Evolutionary conservation across 768 basidiomycete genomes (phyloP).

Genomic region (Hericium rajendrae): DNA sequence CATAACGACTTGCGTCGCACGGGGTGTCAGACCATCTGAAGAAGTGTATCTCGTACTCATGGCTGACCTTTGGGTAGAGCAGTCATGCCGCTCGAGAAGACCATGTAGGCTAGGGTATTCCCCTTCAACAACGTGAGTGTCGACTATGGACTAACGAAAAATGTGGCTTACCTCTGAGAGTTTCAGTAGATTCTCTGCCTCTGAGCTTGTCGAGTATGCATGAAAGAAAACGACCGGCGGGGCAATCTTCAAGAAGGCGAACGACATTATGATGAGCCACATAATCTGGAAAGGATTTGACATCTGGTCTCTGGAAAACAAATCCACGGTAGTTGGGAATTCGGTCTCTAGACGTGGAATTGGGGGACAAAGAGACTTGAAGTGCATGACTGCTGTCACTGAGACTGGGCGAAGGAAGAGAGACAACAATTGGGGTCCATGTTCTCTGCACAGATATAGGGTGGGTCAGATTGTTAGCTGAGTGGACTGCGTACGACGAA

Average conservation of each 20-base stretch:
- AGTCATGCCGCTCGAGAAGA: constrained; percentile 73
- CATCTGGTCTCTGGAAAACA: background rate
- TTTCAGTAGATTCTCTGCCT: constrained; percentile 37
- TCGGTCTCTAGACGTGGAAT: background rate
- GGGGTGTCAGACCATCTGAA: background rate
- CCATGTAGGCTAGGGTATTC: constrained; percentile 58
- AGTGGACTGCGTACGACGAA: no score
- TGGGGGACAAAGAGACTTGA: background rate
- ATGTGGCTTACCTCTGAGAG: constrained; percentile 39
- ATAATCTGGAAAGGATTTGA: constrained; percentile 39
- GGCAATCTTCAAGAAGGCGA: constrained; percentile 39
- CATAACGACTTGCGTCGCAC: constrained; percentile 45
- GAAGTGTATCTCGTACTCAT: background rate
- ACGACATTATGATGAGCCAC: constrained; percentile 38
- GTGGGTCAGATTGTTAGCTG: no score
- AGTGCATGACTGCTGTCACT: no score
- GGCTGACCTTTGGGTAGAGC: constrained; percentile 61
- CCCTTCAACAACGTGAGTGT: constrained; percentile 23
- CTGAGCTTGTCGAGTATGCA: constrained; percentile 41
- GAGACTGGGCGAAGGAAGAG: no score
- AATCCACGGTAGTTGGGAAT: constrained; percentile 4
- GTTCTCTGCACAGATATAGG: no score
- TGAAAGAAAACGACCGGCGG: constrained; percentile 48
- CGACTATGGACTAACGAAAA: constrained; percentile 42
- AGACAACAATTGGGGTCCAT: no score